Percentiles rank a stretch among this genome's conserved stretches.
Conservation (phyloP, 176 grass and related monocot genomes). For the Rhynchospora pubera region DNA sequence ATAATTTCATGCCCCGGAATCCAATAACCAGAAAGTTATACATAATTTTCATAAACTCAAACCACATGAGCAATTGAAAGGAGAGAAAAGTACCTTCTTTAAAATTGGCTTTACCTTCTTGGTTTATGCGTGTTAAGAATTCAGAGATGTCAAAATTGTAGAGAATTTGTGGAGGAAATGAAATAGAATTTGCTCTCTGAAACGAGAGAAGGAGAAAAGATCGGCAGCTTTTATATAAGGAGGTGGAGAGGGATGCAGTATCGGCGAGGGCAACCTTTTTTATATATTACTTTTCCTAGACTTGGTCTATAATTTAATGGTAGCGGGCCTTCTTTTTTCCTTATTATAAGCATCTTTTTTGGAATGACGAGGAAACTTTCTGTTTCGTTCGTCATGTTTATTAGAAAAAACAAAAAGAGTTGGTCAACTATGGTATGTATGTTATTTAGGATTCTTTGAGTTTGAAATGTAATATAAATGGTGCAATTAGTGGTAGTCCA, state of each 20-base stretch:
- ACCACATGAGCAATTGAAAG: background rate
- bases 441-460: too few species aligned
- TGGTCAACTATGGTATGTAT: background rate
- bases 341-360: background rate
- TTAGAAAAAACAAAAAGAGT: background rate
- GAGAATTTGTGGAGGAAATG: background rate
- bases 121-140: background rate
- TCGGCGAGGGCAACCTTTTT: slow-evolving; percentile 17
- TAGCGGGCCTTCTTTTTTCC: background rate
- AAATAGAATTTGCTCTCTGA: background rate
- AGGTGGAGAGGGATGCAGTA: background rate
- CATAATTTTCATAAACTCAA: background rate
- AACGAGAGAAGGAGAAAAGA: background rate
- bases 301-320: slow-evolving; percentile 4
- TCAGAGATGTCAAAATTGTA: background rate
- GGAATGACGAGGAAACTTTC: background rate
- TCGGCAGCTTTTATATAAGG: background rate
- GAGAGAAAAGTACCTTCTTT: background rate
- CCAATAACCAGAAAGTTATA: background rate
- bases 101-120: background rate
- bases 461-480: too few species aligned
- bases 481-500: too few species aligned
- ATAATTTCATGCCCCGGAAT: background rate
- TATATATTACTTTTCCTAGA: background rate
- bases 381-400: background rate